Base-by-base conservation (phyloP, 1,284 basidiomycete genomes). In the Leccinum pseudoinsigne region DNA sequence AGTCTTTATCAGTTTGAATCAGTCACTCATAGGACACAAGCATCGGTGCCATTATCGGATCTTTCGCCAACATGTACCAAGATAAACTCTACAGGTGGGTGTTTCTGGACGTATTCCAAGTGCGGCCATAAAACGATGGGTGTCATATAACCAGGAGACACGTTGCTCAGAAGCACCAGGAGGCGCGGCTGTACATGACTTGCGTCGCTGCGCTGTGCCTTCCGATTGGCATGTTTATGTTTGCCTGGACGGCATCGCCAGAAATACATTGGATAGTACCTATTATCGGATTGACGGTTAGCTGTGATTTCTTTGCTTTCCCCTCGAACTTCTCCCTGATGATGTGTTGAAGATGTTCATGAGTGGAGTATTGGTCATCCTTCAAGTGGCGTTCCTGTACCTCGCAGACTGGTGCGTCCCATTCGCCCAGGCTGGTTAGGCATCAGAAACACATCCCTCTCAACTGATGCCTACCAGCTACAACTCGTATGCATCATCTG, bases 401-500 rank as follows among this genome's bases (percentile, higher is more conserved):
- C 79, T 92, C 10, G 87, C 89, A 2, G 89, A 91, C 69, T 89
- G 87, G 86, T 89, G 68, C 28, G 81, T 72, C 3, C 4, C 4
- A 23, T 16, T n/a, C 2, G 18, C 5, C 45, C 38, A 26, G 11
- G 42, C 58, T 16, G 28, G 18, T 56, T 50, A 38, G 12, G 21
- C 21, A 50, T 50, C 0, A n/a, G 42, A 42, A 42, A 9, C 4
- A 5, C 4, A 1, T 59, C 23, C 7, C 7, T 50, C 54, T 28
- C 21, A 34, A 40, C 56, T 12, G 21, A 66, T 7, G 16, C 47
- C 42, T 5, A 40, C 55, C 56, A 88, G 87, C 68, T 89, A 90
- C 67, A 87, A 86, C 1, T 81, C 85, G 1, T 93, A 86, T 66
- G 89, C 92, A 2, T 90, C 88, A 0, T 91, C 88, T 5, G 90